phyloP scores from a whole-genome alignment of 805 yeast species.

The Candida rishiriensis region DNA sequence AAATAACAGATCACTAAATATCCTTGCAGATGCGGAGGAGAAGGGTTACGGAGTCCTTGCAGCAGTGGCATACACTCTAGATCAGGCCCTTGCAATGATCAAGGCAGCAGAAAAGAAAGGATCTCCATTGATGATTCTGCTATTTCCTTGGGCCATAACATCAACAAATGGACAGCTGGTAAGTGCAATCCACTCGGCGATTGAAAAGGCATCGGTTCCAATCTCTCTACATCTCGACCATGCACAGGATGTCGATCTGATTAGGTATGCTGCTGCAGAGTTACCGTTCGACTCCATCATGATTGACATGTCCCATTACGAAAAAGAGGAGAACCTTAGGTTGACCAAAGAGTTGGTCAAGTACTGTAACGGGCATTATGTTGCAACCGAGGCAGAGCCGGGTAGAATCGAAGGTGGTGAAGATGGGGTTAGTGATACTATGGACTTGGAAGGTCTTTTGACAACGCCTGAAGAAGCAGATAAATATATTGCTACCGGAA shows the following conservation, averaged over 20 bases:
- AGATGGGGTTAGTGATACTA: constrained; percentile 30
- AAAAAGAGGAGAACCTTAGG: constrained; percentile 30
- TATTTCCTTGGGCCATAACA: constrained; percentile 36
- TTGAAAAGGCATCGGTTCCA: constrained; percentile 31
- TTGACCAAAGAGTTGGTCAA: constrained; percentile 28
- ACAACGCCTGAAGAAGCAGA: constrained; percentile 32
- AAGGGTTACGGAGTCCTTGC: constrained; percentile 32
- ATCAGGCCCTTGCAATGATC: constrained; percentile 32
- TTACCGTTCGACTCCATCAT: constrained; percentile 36
- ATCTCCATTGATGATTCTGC: constrained; percentile 31
- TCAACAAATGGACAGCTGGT: constrained; percentile 28
- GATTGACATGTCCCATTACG: constrained; percentile 36
- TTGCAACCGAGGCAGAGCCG: constrained; percentile 35
- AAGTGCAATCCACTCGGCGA: constrained; percentile 23
- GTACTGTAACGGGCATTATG: constrained; percentile 25
- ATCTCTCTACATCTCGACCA: constrained; percentile 35
- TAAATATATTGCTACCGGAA: constrained; percentile 30
- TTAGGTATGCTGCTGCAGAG: constrained; percentile 26
- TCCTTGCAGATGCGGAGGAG: constrained; percentile 28
- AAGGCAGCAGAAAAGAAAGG: constrained; percentile 31
- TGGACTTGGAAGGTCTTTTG: constrained; percentile 28
- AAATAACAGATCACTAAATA: constrained; percentile 26
- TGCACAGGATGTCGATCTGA: constrained; percentile 29
- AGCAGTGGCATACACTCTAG: constrained; percentile 32
- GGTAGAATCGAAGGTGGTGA: constrained; percentile 37